These are phyloP conservation scores for Sarocladium strictum DNA, from an alignment of 2,329 filamentous ascomycete genomes.

Conservation along the genomic window DNA sequence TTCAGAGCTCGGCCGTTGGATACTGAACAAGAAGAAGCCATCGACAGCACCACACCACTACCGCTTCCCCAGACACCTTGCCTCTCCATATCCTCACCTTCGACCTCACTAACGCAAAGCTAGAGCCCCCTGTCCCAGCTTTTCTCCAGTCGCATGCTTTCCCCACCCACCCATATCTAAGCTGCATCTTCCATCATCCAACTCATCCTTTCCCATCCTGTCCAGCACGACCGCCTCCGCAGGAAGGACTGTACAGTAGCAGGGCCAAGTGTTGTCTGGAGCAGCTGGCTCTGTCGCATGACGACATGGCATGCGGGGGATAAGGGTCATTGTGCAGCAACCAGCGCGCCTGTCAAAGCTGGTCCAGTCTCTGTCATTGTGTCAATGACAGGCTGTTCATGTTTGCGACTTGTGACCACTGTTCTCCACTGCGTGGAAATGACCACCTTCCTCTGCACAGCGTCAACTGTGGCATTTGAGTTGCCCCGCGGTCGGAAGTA, in stretches of 20 bases:
- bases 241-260: too few species aligned
- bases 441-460: too few species aligned
- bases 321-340: background rate
- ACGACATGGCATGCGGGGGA: background rate
- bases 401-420: too few species aligned
- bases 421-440: too few species aligned
- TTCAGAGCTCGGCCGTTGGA: too few species aligned
- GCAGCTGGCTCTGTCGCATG: background rate
- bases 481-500: too few species aligned
- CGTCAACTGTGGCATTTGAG: too few species aligned
- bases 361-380: too few species aligned
- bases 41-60: background rate
- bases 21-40: background rate
- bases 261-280: background rate
- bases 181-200: background rate
- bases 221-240: background rate
- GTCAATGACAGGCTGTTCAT: too few species aligned
- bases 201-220: constrained; percentile 6
- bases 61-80: background rate
- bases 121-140: background rate
- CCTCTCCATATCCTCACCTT: background rate
- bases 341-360: background rate
- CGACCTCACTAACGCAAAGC: constrained; percentile 2
- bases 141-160: background rate
- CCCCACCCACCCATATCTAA: background rate